phyloP scores from a whole-genome alignment of 164 flowering plant species.

The Tinospora cordifolia region DNA sequence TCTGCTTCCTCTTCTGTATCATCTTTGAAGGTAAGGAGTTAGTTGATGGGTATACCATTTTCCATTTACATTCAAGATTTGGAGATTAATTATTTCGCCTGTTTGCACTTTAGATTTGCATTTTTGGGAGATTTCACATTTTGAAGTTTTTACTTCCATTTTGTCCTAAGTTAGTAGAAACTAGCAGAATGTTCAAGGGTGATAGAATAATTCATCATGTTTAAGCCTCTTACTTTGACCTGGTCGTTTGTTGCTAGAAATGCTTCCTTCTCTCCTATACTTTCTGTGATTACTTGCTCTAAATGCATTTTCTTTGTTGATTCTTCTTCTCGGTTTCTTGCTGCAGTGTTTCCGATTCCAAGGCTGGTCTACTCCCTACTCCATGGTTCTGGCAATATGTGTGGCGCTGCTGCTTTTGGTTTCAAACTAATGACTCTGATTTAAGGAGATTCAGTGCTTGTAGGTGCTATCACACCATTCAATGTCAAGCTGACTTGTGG shows the following conservation, averaged over 20 bases:
- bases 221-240: not conserved
- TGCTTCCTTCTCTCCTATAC: not conserved
- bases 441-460: not conserved
- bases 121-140: not conserved
- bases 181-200: not conserved
- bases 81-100: not conserved
- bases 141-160: not conserved
- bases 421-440: not conserved
- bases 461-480: not conserved
- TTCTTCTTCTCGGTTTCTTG: not conserved
- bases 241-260: not conserved
- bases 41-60: not conserved
- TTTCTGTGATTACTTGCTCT: not conserved
- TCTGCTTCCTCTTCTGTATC: conserved; percentile 39
- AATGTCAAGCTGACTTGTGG: not conserved
- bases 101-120: not conserved
- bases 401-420: not conserved
- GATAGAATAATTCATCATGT: not conserved
- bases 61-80: not conserved
- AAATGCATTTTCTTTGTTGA: not conserved
- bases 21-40: conserved; percentile 34
- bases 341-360: conserved; percentile 6
- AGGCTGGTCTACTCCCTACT: conserved; percentile 10
- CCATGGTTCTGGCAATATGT: conserved; percentile 9
- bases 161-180: too few relatives aligned